Conservation (phyloP, 805 yeast species). For the Suhomyces vadensis region DNA sequence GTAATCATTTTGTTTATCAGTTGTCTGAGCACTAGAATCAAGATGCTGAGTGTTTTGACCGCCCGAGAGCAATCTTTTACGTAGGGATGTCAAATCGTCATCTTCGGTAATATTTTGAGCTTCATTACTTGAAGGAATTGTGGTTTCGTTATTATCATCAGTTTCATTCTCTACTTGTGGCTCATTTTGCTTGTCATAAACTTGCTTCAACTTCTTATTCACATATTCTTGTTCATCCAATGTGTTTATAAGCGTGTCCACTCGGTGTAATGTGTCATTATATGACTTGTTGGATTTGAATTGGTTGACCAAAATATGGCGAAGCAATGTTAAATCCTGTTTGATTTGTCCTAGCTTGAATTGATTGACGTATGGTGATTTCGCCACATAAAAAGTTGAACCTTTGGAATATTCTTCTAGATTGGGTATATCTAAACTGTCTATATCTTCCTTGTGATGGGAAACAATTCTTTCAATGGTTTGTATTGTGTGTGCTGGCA, state of each 20-base stretch:
- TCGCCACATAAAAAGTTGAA: conserved; percentile 5
- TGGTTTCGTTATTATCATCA: background rate
- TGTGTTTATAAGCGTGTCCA: conserved; percentile 18
- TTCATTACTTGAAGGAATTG: background rate
- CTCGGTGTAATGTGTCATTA: conserved; percentile 9
- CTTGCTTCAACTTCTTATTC: conserved; percentile 16
- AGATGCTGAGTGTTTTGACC: conserved; percentile 19
- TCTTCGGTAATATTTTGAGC: conserved; percentile 7
- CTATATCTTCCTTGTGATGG: conserved; percentile 20
- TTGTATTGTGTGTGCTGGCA: conserved; percentile 11
- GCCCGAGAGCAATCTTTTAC: conserved; percentile 27
- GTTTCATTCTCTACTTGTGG: conserved; percentile 1
- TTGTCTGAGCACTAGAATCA: conserved; percentile 10
- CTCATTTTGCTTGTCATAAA: conserved; percentile 8
- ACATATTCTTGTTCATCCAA: conserved; percentile 24
- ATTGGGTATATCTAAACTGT: conserved; percentile 15
- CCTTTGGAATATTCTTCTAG: conserved; percentile 6
- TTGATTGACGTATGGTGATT: conserved; percentile 24
- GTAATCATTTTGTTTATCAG: conserved; percentile 31
- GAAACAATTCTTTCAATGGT: conserved; percentile 22
- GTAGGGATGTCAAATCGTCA: conserved; percentile 23
- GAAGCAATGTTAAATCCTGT: conserved; percentile 15
- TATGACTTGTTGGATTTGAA: conserved; percentile 16
- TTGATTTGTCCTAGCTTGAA: conserved; percentile 21
- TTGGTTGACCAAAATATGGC: conserved; percentile 6